A percentile compares a stretch with the other conserved stretches of the same genome.
phyloP scores from a whole-genome alignment of 2,329 filamentous ascomycete species.

The Didymella lethalis region DNA sequence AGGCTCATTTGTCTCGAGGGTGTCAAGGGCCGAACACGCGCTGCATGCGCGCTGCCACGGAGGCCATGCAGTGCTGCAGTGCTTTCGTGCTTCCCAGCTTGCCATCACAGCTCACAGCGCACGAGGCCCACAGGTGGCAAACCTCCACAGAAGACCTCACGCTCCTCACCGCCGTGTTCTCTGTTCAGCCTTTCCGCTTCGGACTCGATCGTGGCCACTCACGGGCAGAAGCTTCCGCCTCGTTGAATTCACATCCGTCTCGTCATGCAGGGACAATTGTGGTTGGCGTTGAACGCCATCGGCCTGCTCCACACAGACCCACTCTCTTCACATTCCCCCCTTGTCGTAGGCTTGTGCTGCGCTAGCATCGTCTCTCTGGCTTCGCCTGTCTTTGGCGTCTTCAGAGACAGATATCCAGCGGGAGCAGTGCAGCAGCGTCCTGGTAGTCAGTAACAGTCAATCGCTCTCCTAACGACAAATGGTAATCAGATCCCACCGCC shows the following conservation, averaged over 20 bases:
- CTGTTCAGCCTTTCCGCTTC: conserved; percentile 11
- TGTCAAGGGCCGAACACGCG: conserved; percentile 10
- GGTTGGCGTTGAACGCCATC: conserved; percentile 18
- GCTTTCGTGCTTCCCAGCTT: neutral
- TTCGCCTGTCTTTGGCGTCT: conserved; percentile 15
- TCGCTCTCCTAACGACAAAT: conserved; percentile 21
- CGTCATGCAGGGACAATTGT: conserved; percentile 22
- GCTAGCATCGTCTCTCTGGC: conserved; percentile 12
- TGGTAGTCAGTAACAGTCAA: neutral
- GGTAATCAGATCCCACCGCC: conserved; percentile 6
- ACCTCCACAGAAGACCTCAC: conserved; percentile 7
- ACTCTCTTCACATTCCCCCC: conserved; percentile 18
- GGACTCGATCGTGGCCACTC: conserved; percentile 8
- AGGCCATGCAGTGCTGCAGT: conserved; percentile 12
- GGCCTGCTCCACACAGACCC: conserved; percentile 12
- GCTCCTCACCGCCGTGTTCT: conserved; percentile 20
- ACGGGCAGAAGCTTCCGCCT: conserved; percentile 7
- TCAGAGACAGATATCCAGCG: conserved; percentile 8
- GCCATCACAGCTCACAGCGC: conserved; percentile 1
- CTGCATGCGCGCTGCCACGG: conserved; percentile 13
- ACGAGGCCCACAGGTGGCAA: conserved; percentile 18
- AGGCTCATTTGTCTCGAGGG: conserved; percentile 16
- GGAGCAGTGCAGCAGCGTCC: conserved; percentile 12
- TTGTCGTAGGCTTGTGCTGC: conserved; percentile 11
- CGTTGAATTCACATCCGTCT: conserved; percentile 14